Evolutionary conservation across 75 land plant species (phyloP).

Genomic region (Picea glauca): DNA sequence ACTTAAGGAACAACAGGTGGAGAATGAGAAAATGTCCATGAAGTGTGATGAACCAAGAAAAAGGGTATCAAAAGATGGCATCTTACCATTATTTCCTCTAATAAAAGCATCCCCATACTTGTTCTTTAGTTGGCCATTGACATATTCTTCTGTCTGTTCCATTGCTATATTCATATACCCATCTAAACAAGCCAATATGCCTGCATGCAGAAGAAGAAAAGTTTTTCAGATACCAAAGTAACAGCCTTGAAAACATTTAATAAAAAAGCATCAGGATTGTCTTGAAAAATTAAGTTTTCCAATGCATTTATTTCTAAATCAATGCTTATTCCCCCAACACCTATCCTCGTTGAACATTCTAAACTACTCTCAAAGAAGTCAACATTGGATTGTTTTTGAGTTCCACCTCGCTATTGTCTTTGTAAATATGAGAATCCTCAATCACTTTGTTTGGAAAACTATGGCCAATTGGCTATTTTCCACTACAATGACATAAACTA

Average conservation of each 20-base stretch:
- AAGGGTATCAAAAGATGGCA: neutral
- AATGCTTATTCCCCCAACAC: no score
- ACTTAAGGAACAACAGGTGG: neutral
- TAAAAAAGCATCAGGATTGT: neutral
- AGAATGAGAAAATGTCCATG: neutral
- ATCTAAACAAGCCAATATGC: conserved; percentile 92
- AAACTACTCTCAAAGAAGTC: no score
- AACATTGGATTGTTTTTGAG: no score
- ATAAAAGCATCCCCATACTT: conserved; percentile 99
- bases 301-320: no score
- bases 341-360: no score
- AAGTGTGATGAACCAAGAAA: conserved; percentile 2
- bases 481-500: no score
- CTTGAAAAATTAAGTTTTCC: neutral
- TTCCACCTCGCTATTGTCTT: no score
- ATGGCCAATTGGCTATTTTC: no score
- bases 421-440: no score
- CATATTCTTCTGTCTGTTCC: conserved; percentile 99
- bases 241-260: neutral
- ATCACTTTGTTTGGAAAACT: no score
- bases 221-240: neutral
- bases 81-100: conserved; percentile 93
- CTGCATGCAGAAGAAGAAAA: conserved; percentile 26
- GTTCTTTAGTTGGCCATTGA: conserved; percentile 96
- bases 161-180: conserved; percentile 98